phyloP scores from a whole-genome alignment of 2,329 filamentous ascomycete species.

The Arthrobotrys megalospora region DNA sequence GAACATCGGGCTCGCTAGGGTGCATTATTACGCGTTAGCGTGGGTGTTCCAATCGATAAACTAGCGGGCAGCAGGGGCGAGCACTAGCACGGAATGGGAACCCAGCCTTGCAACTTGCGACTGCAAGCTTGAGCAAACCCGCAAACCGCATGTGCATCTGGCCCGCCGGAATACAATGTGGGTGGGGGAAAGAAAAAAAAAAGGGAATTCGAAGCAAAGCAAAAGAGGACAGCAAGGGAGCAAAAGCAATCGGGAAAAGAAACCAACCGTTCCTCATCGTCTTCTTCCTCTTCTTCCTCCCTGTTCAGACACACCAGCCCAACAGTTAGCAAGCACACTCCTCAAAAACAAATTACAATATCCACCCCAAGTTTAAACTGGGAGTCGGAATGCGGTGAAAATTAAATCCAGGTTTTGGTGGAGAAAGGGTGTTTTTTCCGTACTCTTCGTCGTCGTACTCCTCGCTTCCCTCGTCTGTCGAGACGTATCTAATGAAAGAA shows the following conservation, averaged over 20 bases:
- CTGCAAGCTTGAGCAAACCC: slow-evolving; percentile 1
- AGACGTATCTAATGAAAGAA: slow-evolving; percentile 38
- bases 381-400: slow-evolving; percentile 16
- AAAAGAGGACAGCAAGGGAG: slow-evolving; percentile 19
- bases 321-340: slow-evolving; percentile 27
- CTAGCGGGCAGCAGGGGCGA: slow-evolving; percentile 15
- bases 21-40: slow-evolving; percentile 44
- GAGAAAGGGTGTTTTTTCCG: slow-evolving; percentile 20
- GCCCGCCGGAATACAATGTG: slow-evolving; percentile 1
- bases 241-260: slow-evolving; percentile 19
- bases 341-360: slow-evolving; percentile 1
- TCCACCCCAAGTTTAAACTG: neutral
- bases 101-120: slow-evolving; percentile 32
- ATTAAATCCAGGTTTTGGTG: neutral
- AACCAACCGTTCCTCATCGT: slow-evolving; percentile 55
- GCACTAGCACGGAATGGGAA: slow-evolving; percentile 35
- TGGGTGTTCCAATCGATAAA: slow-evolving; percentile 49
- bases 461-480: slow-evolving; percentile 49
- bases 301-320: slow-evolving; percentile 41
- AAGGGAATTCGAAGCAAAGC: slow-evolving; percentile 10
- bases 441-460: slow-evolving; percentile 54
- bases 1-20: slow-evolving; percentile 49
- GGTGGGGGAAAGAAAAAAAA: slow-evolving; percentile 2
- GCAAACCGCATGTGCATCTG: slow-evolving; percentile 20
- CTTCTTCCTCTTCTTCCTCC: slow-evolving; percentile 52